phyloP scores from a whole-genome alignment of 345 rosid species.

The Clausena lansium region DNA sequence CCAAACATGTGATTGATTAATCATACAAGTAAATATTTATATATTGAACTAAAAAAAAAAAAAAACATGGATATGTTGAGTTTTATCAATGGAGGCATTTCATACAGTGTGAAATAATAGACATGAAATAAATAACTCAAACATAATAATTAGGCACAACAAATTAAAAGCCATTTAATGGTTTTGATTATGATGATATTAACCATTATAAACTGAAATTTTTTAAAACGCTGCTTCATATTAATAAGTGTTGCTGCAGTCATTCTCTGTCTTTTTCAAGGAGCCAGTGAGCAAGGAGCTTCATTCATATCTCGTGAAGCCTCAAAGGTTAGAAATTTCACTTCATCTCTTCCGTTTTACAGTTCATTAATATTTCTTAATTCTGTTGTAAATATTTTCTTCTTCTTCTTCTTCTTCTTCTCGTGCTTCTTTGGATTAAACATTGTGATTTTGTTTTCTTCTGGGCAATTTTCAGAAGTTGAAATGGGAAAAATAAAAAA shows the following conservation, averaged over 20 bases:
- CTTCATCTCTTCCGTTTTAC: not conserved
- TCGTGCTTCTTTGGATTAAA: not conserved
- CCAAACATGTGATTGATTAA: not conserved
- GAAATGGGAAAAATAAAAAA: not conserved
- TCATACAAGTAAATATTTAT: not conserved
- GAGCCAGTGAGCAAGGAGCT: slow-evolving; percentile 13
- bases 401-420: not conserved
- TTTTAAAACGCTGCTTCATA: slow-evolving; percentile 1
- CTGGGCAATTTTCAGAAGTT: not conserved
- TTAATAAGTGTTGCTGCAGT: not conserved
- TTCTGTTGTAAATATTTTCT: slow-evolving; percentile 3
- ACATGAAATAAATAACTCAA: not conserved
- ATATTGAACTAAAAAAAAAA: not conserved
- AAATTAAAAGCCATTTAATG: not conserved
- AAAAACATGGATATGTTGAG: too few species aligned
- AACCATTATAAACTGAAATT: not conserved
- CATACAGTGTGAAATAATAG: not conserved
- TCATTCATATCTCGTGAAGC: slow-evolving; percentile 10
- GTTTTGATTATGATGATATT: not conserved
- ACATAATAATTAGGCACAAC: slow-evolving; percentile 14
- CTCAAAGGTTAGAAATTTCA: slow-evolving; percentile 17
- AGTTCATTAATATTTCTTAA: not conserved
- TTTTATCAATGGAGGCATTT: not conserved
- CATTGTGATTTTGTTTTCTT: not conserved
- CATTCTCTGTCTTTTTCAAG: slow-evolving; percentile 6